These are phyloP conservation scores for Grosmannia huntii DNA, from an alignment of 2,329 filamentous ascomycete species.

Conservation along the genomic window DNA sequence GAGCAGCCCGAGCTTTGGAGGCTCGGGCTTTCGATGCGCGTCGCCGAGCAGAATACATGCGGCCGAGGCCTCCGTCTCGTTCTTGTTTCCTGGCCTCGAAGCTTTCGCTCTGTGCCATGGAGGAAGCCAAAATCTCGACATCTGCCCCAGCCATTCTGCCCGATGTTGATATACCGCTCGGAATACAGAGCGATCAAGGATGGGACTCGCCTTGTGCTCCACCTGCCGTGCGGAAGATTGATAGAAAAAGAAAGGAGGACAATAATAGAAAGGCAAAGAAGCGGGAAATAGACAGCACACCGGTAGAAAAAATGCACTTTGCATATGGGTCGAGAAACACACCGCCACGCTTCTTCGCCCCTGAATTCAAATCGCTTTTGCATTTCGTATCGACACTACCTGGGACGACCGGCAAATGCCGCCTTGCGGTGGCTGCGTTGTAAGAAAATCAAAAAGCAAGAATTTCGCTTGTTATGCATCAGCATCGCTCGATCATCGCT, in stretches of 20 bases:
- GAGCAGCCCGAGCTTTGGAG: neutral
- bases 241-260: neutral
- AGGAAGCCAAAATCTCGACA: neutral
- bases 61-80: neutral
- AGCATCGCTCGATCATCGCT: neutral
- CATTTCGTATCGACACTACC: neutral
- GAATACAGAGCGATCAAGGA: constrained; percentile 66
- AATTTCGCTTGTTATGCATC: neutral
- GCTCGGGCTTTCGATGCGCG: neutral
- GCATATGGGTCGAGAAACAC: neutral
- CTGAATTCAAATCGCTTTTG: neutral
- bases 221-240: constrained; percentile 51
- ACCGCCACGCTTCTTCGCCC: neutral
- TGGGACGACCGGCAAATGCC: neutral
- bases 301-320: neutral
- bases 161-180: constrained; percentile 48
- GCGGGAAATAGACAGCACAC: constrained; percentile 2
- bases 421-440: neutral
- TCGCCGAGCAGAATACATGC: neutral
- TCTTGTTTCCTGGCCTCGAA: neutral
- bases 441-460: neutral
- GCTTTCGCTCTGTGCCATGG: neutral
- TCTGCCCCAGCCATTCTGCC: constrained; percentile 2
- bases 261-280: constrained; percentile 4
- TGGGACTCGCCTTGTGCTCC: constrained; percentile 63